phyloP scores from a whole-genome alignment of 2,329 filamentous ascomycete genomes.

The Tympanopsis confertula region DNA sequence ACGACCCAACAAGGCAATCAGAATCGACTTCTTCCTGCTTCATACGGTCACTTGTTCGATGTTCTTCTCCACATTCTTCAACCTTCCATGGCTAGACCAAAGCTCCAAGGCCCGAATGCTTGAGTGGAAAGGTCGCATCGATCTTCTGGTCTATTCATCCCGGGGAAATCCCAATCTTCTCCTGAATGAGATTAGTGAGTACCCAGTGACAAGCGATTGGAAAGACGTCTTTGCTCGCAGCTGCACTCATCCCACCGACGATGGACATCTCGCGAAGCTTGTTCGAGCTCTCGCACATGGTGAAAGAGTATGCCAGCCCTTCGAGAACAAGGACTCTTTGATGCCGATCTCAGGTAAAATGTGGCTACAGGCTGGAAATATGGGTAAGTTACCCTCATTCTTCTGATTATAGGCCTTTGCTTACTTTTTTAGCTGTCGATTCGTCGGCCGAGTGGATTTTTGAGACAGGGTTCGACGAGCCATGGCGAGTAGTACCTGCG shows the following conservation, averaged over 20 bases:
- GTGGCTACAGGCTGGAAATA: slow-evolving; percentile 29
- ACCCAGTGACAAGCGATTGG: slow-evolving; percentile 34
- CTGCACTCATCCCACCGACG: slow-evolving; percentile 30
- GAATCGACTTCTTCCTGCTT: slow-evolving; percentile 49
- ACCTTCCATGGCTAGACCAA: slow-evolving; percentile 28
- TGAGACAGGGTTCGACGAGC: slow-evolving; percentile 25
- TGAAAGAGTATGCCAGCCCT: slow-evolving; percentile 22
- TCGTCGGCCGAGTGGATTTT: slow-evolving; percentile 23
- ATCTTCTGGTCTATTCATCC: slow-evolving; percentile 45
- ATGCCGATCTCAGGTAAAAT: slow-evolving; percentile 24
- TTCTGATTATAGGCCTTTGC: slow-evolving; percentile 2
- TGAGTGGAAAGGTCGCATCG: slow-evolving; percentile 47
- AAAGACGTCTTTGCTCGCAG: slow-evolving; percentile 32
- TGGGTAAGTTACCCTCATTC: slow-evolving; percentile 8
- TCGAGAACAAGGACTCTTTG: slow-evolving; percentile 14
- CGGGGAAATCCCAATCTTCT: slow-evolving; percentile 34
- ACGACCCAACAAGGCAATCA: slow-evolving; percentile 35
- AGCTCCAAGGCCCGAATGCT: slow-evolving; percentile 38
- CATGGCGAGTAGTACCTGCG: slow-evolving; percentile 16
- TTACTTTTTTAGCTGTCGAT: slow-evolving; percentile 20
- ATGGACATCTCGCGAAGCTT: slow-evolving; percentile 48
- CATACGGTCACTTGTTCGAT: slow-evolving; percentile 46
- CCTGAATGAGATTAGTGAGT: slow-evolving; percentile 34
- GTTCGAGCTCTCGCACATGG: slow-evolving; percentile 42
- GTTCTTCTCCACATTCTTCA: slow-evolving; percentile 38